Evolutionary conservation across 23 red algal species (phyloP).

Genomic region (Gracilaria caudata): DNA sequence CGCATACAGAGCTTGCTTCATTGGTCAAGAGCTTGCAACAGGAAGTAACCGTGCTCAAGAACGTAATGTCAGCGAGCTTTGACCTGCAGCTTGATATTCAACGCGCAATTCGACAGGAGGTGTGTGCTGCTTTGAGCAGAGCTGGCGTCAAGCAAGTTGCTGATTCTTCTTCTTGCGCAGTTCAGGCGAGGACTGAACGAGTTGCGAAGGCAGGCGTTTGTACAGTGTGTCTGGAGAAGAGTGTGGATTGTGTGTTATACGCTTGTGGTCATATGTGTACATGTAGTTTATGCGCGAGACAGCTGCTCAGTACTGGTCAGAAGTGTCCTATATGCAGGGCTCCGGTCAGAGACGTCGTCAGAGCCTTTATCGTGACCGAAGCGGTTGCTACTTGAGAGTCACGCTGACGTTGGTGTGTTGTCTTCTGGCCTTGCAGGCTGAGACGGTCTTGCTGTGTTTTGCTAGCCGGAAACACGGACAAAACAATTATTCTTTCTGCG

Average conservation of each 20-base stretch:
- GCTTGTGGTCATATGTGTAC: constrained; percentile 89
- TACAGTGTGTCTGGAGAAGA: constrained; percentile 73
- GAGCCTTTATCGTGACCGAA: constrained; percentile 70
- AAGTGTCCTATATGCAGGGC: constrained; percentile 86
- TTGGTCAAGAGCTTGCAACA: constrained; percentile 51
- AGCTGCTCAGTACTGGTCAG: constrained; percentile 67
- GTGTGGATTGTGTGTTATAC: constrained; percentile 79
- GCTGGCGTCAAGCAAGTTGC: constrained; percentile 12
- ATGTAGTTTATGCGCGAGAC: constrained; percentile 76
- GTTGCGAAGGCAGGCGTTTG: constrained; percentile 63
- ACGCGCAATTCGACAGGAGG: constrained; percentile 84
- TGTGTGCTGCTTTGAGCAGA: constrained; percentile 64
- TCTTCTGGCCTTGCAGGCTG: neutral
- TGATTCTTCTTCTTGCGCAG: neutral
- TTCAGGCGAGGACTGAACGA: neutral
- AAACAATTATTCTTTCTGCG: neutral
- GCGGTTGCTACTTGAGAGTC: constrained; percentile 11
- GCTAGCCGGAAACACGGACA: neutral
- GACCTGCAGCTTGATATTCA: constrained; percentile 93
- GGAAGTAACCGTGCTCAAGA: constrained; percentile 77
- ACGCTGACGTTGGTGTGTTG: neutral
- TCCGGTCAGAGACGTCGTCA: constrained; percentile 84
- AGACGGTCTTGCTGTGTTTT: neutral
- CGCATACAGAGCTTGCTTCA: constrained; percentile 14
- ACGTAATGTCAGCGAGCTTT: constrained; percentile 77